Base-by-base conservation (phyloP, 176 grass and related monocot species). In the Eleusine indica region DNA sequence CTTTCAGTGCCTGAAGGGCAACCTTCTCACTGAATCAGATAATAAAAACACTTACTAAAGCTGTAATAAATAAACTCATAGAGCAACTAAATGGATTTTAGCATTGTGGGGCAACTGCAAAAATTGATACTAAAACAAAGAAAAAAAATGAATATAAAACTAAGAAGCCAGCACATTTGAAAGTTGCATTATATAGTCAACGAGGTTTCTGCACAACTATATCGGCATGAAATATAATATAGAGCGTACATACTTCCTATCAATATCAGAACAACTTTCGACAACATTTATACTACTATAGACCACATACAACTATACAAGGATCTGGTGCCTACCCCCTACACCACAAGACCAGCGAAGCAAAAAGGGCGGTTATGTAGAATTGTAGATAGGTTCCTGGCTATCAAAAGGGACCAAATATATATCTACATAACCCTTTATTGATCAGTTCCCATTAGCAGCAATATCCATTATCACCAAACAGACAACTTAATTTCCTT, bases 1-100 rank as follows among this genome's bases (percentile, higher is more conserved):
- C 93, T 91, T 99, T 99, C 44, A 99, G 62, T 43, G 93, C 93
- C 78, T 96, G 97, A 86, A 99, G 86, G 77, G 97, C 97, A 75
- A 94, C 78, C 84, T 96, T 99, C 89, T 99, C 97, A 73, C 97
- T 99, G 89, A 47, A 82, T 63, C 46, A 53, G 51, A 49, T 14
- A 83, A 73, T 19, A 76, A 57, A 67, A 66, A 71, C 63, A 15
- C 37, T 71, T 57, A 66, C 13, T 44, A 48, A 74, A 80, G 41
- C 16, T 64, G 64, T 28, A 39, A 81, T 12, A 71, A 82, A 22
- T 67, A 5, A 73, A 32, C 15, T 70, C 15, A 42, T 21, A 77
- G 53, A 16, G 13, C 63, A 37, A 37, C 6, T 17, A 35, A 66
- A 37, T 5, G 1, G 13, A 66, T 15, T 7, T 58, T 15, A 41